These are phyloP conservation scores for Amesomyces nigricolor DNA, from an alignment of 2,329 filamentous ascomycete species.

Conservation along the genomic window DNA sequence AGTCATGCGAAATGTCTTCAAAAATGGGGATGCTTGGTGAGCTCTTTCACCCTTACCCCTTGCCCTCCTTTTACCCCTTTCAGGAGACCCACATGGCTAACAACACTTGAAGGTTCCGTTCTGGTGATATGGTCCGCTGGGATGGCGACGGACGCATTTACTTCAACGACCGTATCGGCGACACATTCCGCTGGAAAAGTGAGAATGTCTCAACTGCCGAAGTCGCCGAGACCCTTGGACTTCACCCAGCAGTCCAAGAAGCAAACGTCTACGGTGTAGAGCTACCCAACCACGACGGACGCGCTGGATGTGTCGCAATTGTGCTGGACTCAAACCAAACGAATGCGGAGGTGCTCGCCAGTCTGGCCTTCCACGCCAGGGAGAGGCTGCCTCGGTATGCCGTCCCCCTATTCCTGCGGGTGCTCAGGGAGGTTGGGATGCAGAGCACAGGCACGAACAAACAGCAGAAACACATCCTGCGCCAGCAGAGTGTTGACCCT, in stretches of 20 bases:
- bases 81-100: neutral
- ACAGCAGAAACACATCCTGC: slow-evolving; percentile 71
- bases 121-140: slow-evolving; percentile 69
- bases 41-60: neutral
- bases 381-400: slow-evolving; percentile 64
- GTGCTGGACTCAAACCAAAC: slow-evolving; percentile 43
- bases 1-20: slow-evolving; percentile 66
- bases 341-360: slow-evolving; percentile 42
- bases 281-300: slow-evolving; percentile 74
- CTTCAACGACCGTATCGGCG: slow-evolving; percentile 76
- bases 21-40: slow-evolving; percentile 65
- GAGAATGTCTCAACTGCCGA: slow-evolving; percentile 80
- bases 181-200: slow-evolving; percentile 75
- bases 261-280: slow-evolving; percentile 83
- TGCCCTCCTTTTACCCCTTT: neutral
- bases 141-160: slow-evolving; percentile 66
- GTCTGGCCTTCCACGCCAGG: slow-evolving; percentile 54
- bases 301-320: slow-evolving; percentile 74
- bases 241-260: slow-evolving; percentile 62
- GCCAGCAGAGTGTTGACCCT: slow-evolving; percentile 67
- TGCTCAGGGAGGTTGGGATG: slow-evolving; percentile 52
- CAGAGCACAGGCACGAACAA: slow-evolving; percentile 80
- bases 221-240: slow-evolving; percentile 66
- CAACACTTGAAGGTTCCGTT: slow-evolving; percentile 52
- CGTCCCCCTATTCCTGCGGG: slow-evolving; percentile 70